Conservation (phyloP, 768 basidiomycete genomes). For the Rhodosporidiobolus odoratus region DNA sequence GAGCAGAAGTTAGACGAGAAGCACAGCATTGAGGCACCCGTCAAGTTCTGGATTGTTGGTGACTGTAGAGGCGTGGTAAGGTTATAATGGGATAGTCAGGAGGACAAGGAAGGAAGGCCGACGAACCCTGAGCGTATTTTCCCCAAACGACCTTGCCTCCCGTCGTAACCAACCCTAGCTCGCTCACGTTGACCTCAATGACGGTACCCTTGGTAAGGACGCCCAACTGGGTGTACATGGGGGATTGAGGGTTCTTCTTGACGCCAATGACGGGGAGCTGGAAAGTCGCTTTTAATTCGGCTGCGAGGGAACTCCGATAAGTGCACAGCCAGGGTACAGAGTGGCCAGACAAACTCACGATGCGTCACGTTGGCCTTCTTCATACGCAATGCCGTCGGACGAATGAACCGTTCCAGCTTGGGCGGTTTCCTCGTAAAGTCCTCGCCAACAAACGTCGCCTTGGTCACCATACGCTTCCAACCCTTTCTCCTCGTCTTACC, state of each 20-base stretch:
- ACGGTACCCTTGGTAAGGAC: slow-evolving; percentile 98
- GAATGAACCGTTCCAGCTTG: slow-evolving; percentile 95
- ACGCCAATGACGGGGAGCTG: slow-evolving; percentile 95
- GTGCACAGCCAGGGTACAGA: too few relatives aligned
- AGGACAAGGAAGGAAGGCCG: not conserved
- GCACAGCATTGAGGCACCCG: not conserved
- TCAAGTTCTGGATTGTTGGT: slow-evolving; percentile 8
- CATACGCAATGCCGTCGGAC: slow-evolving; percentile 94
- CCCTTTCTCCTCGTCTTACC: slow-evolving; percentile 92
- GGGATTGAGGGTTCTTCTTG: slow-evolving; percentile 99
- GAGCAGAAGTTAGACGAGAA: slow-evolving; percentile 7
- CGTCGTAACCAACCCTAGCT: slow-evolving; percentile 92
- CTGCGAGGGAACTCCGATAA: slow-evolving; percentile 55
- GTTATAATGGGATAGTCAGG: not conserved
- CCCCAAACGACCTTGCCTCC: slow-evolving; percentile 70
- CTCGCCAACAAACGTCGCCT: slow-evolving; percentile 91
- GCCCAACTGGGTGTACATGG: slow-evolving; percentile 92
- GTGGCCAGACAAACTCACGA: too few relatives aligned
- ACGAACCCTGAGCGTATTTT: slow-evolving; percentile 61
- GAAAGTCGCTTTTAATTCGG: slow-evolving; percentile 96
- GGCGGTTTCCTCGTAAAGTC: slow-evolving; percentile 97
- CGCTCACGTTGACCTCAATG: slow-evolving; percentile 91
- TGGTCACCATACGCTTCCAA: slow-evolving; percentile 97
- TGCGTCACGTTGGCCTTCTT: slow-evolving; percentile 99
- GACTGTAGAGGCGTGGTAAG: not conserved